Conservation (phyloP, 1,139 yeast species). For the Saccharomycopsis hybrid region DNA sequence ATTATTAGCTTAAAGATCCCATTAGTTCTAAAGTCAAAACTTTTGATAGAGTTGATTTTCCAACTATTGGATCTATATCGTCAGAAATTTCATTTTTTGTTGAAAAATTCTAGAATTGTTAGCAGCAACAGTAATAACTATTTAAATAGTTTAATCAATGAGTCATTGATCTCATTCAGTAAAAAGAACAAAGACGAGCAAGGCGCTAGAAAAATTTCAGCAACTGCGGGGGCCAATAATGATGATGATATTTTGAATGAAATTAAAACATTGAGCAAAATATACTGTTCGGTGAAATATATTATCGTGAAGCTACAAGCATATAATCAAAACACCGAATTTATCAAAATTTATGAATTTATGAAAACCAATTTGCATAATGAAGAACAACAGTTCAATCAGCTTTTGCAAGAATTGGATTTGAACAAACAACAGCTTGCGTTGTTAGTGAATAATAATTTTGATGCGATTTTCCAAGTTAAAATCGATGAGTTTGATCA, state of each 20-base stretch:
- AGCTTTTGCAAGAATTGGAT: not conserved
- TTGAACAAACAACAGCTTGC: not conserved
- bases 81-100: conserved; percentile 9
- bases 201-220: not conserved
- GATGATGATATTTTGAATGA: conserved; percentile 10
- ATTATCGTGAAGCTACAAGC: conserved; percentile 12
- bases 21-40: conserved; percentile 10
- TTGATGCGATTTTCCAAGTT: conserved; percentile 9
- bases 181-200: not conserved
- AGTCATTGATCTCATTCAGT: conserved; percentile 9
- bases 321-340: conserved; percentile 13
- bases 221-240: not conserved
- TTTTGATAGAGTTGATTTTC: conserved; percentile 11
- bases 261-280: conserved; percentile 11
- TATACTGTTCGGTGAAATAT: conserved; percentile 19
- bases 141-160: conserved; percentile 16
- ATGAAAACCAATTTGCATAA: not conserved
- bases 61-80: conserved; percentile 11
- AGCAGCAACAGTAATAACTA: conserved; percentile 11
- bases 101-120: conserved; percentile 6
- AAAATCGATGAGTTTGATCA: conserved; percentile 10
- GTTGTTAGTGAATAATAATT: not conserved
- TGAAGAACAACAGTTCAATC: not conserved
- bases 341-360: conserved; percentile 8
- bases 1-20: conserved; percentile 17